Evolutionary conservation across 257 asterid species (phyloP).

Genomic region (Scutellaria baicalensis): DNA sequence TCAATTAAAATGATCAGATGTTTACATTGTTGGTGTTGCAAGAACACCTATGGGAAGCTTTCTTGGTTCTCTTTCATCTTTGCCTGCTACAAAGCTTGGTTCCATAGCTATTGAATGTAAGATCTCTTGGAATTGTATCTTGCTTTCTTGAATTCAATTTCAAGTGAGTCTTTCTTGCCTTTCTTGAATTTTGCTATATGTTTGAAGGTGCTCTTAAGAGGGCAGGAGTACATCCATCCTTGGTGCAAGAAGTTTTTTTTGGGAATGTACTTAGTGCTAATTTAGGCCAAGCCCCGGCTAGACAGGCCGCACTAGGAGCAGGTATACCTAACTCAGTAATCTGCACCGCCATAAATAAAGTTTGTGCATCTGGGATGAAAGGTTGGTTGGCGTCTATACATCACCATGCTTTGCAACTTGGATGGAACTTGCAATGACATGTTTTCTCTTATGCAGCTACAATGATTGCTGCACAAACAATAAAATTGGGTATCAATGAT

Average conservation of each 20-base stretch:
- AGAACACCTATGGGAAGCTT: constrained; percentile 89
- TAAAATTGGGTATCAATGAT: constrained; percentile 66
- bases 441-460: constrained; percentile 42
- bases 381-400: constrained; percentile 34
- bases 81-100: constrained; percentile 92
- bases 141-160: neutral
- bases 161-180: neutral
- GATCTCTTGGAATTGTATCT: constrained; percentile 1
- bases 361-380: constrained; percentile 95
- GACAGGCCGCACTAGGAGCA: constrained; percentile 97
- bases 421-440: constrained; percentile 5
- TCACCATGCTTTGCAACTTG: neutral
- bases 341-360: constrained; percentile 93
- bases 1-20: constrained; percentile 42
- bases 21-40: constrained; percentile 91
- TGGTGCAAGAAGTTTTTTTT: constrained; percentile 89
- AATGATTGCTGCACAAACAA: constrained; percentile 88
- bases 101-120: constrained; percentile 73
- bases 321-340: constrained; percentile 78
- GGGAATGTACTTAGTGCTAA: constrained; percentile 97
- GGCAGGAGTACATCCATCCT: constrained; percentile 73
- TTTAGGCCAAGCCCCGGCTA: constrained; percentile 99
- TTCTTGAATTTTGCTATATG: neutral
- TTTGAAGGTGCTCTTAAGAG: constrained; percentile 79
- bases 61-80: constrained; percentile 83